Evolutionary conservation across 2,329 filamentous ascomycete genomes (phyloP).

Genomic region (Coniochaeta ligniaria): DNA sequence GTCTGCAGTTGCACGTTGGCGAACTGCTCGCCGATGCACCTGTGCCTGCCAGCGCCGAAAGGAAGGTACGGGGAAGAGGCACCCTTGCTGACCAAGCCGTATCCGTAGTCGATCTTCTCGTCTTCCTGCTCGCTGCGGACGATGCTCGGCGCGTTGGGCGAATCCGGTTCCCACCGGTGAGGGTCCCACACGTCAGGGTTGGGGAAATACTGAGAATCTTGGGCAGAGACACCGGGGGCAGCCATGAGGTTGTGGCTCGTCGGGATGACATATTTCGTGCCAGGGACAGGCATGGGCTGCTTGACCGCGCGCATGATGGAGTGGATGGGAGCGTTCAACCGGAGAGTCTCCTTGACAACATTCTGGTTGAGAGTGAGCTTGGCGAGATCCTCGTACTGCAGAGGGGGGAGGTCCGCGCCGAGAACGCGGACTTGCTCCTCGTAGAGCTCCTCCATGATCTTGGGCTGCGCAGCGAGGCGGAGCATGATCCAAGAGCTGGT

Average conservation of each 20-base stretch:
- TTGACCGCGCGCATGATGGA: constrained; percentile 92
- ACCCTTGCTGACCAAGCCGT: constrained; percentile 87
- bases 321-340: constrained; percentile 88
- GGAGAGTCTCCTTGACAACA: constrained; percentile 86
- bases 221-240: constrained; percentile 74
- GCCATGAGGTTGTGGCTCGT: constrained; percentile 75
- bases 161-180: constrained; percentile 75
- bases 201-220: constrained; percentile 69
- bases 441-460: constrained; percentile 64
- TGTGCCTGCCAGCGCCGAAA: constrained; percentile 86
- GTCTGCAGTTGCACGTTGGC: constrained; percentile 88
- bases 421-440: constrained; percentile 70
- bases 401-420: constrained; percentile 65
- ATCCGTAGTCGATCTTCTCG: constrained; percentile 87
- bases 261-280: constrained; percentile 77
- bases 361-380: constrained; percentile 76
- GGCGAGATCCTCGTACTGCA: constrained; percentile 71
- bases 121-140: constrained; percentile 43
- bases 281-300: constrained; percentile 74
- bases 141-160: constrained; percentile 41
- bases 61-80: constrained; percentile 85
- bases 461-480: constrained; percentile 61
- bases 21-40: constrained; percentile 96
- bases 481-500: constrained; percentile 74
- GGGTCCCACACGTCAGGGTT: constrained; percentile 81